Conservation (phyloP, 306 rosid genomes). For the Hippophae tibetana region DNA sequence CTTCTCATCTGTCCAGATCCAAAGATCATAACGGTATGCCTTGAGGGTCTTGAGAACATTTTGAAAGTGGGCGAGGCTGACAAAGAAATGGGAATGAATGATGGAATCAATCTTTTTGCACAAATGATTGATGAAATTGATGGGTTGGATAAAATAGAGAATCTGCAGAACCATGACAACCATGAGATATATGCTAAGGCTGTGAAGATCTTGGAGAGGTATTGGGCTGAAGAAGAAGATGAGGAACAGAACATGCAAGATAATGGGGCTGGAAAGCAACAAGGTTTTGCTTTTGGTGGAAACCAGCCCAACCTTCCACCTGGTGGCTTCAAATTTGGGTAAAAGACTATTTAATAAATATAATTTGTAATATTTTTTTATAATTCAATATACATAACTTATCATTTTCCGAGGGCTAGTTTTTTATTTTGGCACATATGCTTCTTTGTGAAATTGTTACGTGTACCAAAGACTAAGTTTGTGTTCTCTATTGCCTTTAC, state of each 20-base stretch:
- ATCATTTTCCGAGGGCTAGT: constrained; percentile 26
- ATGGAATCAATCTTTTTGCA: constrained; percentile 37
- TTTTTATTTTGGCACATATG: constrained; percentile 35
- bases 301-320: constrained; percentile 42
- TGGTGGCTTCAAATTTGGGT: constrained; percentile 54
- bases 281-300: constrained; percentile 33
- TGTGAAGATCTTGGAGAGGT: constrained; percentile 63
- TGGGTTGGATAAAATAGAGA: constrained; percentile 56
- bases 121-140: constrained; percentile 43
- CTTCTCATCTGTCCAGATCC: constrained; percentile 50
- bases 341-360: background rate
- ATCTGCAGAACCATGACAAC: constrained; percentile 49
- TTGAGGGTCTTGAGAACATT: constrained; percentile 58
- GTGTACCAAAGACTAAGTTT: constrained; percentile 4
- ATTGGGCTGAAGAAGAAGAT: constrained; percentile 61
- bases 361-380: too few species aligned
- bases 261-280: constrained; percentile 36
- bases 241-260: constrained; percentile 24
- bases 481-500: background rate
- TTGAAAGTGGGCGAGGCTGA: constrained; percentile 61
- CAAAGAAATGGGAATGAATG: constrained; percentile 44
- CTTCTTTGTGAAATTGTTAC: constrained; percentile 1
- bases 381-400: background rate
- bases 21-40: constrained; percentile 44
- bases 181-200: constrained; percentile 59